These are phyloP conservation scores for Adansonia digitata DNA, from an alignment of 345 rosid species.

Conservation along the genomic window DNA sequence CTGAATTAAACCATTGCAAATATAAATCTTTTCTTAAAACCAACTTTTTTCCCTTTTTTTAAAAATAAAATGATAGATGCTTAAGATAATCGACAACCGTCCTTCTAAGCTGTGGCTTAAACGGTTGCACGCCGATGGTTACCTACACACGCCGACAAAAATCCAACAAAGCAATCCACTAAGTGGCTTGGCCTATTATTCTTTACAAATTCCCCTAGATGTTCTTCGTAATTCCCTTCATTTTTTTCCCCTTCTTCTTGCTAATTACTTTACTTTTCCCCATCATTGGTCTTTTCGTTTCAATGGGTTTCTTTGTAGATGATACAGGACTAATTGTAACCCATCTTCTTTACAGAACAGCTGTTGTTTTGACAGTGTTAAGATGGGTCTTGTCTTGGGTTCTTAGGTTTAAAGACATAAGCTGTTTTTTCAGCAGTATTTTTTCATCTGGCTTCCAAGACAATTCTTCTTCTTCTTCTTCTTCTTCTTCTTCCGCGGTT, in stretches of 20 bases:
- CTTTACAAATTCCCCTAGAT: no score
- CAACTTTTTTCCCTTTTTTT: background rate
- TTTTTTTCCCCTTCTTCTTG: background rate
- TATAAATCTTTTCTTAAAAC: no score
- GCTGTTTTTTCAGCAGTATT: background rate
- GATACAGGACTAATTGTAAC: conserved; percentile 49
- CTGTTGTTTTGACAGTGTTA: conserved; percentile 52
- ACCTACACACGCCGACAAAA: conserved; percentile 7
- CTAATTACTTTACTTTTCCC: background rate
- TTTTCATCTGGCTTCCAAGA: background rate
- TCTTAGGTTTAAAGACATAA: conserved; percentile 42
- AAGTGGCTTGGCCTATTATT: no score
- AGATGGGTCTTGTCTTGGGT: conserved; percentile 68
- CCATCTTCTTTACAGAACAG: conserved; percentile 67
- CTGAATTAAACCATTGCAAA: no score
- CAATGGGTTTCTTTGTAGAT: conserved; percentile 62
- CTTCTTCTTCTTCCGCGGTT: conserved; percentile 29
- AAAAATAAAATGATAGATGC: background rate
- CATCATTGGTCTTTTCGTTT: background rate
- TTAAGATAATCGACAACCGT: background rate
- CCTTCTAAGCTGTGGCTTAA: conserved; percentile 11
- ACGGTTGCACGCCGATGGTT: conserved; percentile 9
- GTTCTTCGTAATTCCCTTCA: conserved; percentile 12
- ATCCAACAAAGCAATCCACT: background rate
- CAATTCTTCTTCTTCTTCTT: conserved; percentile 7